Conservation (phyloP, 257 asterid genomes). For the Rehmannia glutinosa region DNA sequence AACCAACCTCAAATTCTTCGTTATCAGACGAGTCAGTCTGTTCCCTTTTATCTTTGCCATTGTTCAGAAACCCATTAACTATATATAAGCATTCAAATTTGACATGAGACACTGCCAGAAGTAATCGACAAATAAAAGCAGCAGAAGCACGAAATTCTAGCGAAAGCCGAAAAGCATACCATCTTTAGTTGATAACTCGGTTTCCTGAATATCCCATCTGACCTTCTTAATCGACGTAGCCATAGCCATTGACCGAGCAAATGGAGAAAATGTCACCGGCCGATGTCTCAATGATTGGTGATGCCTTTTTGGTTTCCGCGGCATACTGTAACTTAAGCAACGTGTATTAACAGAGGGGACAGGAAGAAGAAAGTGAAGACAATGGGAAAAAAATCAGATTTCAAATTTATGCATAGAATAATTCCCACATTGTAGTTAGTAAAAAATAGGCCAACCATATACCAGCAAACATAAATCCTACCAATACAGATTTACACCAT, state of each 20-base stretch:
- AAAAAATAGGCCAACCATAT: not conserved
- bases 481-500: not conserved
- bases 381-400: not conserved
- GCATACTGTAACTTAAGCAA: slow-evolving; percentile 38
- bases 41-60: slow-evolving; percentile 11
- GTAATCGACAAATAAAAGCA: not conserved
- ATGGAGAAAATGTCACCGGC: slow-evolving; percentile 64
- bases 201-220: slow-evolving; percentile 21
- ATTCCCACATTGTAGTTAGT: not conserved
- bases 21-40: slow-evolving; percentile 53
- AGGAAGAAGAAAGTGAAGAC: not conserved
- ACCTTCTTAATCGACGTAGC: slow-evolving; percentile 35
- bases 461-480: not conserved
- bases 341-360: too few species aligned
- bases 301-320: slow-evolving; percentile 38
- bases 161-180: slow-evolving; percentile 32
- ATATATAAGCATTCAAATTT: slow-evolving; percentile 14
- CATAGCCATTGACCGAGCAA: slow-evolving; percentile 56
- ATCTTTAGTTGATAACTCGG: slow-evolving; percentile 21
- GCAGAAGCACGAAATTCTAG: slow-evolving; percentile 8
- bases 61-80: slow-evolving; percentile 34
- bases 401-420: not conserved
- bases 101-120: not conserved
- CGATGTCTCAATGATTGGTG: slow-evolving; percentile 21
- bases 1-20: slow-evolving; percentile 65